Conservation (phyloP, 192 early-diverging fungal species). For the Entomortierella chlamydospora region DNA sequence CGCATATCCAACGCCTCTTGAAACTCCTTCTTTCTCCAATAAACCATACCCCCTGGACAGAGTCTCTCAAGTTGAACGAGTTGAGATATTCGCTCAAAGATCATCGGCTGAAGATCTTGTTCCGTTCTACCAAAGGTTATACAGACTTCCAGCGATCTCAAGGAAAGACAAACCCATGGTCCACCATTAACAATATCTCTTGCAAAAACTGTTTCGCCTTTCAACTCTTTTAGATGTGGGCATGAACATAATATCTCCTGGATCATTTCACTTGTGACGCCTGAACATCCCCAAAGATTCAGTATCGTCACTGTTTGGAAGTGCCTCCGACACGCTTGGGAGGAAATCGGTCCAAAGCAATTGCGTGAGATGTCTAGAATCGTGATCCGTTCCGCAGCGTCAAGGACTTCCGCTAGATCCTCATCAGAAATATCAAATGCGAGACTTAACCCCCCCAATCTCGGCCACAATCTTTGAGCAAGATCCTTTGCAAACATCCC, state of each 20-base stretch:
- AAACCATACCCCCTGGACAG: not conserved
- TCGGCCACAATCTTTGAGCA: not conserved
- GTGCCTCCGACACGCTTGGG: not conserved
- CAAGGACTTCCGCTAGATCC: not conserved
- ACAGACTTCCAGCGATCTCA: not conserved
- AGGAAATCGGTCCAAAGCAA: not conserved
- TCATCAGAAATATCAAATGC: not conserved
- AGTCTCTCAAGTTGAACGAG: not conserved
- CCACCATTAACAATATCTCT: not conserved
- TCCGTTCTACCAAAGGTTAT: not conserved
- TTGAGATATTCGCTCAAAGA: not conserved
- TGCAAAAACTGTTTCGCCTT: not conserved
- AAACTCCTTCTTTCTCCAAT: not conserved
- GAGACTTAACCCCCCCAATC: not conserved
- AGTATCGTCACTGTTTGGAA: not conserved
- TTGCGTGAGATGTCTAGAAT: not conserved
- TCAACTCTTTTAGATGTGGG: not conserved
- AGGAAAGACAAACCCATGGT: not conserved
- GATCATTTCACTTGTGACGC: not conserved
- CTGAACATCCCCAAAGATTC: not conserved
- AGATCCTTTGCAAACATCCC: not conserved
- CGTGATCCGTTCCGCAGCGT: not conserved
- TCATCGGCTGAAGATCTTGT: not conserved
- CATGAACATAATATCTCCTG: not conserved
- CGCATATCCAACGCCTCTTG: not conserved